Evolutionary conservation across 306 rosid species (phyloP).

Genomic region (Glycine soja): DNA sequence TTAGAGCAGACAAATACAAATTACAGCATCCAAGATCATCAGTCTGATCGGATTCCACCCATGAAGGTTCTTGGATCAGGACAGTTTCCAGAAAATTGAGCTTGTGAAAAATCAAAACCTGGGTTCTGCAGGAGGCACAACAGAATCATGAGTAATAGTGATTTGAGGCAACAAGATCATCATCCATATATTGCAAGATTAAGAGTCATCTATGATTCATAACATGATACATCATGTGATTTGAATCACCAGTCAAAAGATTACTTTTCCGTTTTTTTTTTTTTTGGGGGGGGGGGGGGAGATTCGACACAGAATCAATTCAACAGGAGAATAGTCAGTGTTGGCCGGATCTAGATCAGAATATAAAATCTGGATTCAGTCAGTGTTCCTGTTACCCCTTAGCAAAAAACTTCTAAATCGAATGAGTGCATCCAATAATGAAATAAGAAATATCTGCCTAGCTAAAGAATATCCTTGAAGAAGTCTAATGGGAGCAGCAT

Average conservation of each 20-base stretch:
- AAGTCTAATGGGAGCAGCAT: neutral
- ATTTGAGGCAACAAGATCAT: conserved; percentile 9
- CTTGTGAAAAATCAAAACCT: conserved; percentile 97
- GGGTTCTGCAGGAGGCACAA: conserved; percentile 76
- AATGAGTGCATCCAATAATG: neutral
- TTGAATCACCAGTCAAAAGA: too few relatives aligned
- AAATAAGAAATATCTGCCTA: conserved; percentile 18
- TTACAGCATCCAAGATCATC: conserved; percentile 48
- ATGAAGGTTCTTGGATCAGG: conserved; percentile 98
- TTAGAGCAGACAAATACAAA: conserved; percentile 44
- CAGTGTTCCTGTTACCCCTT: too few relatives aligned
- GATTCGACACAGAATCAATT: too few relatives aligned
- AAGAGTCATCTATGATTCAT: too few relatives aligned
- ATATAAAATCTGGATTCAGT: neutral
- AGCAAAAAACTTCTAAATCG: neutral
- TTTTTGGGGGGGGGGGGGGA: too few relatives aligned
- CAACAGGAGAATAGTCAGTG: neutral
- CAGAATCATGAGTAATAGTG: conserved; percentile 30
- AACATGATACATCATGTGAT: too few relatives aligned
- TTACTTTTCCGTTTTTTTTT: too few relatives aligned
- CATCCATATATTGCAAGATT: too few relatives aligned
- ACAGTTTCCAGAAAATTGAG: conserved; percentile 87
- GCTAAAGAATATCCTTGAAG: conserved; percentile 20
- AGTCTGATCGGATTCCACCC: conserved; percentile 88
- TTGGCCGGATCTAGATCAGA: neutral